Base-by-base conservation (phyloP, 2,329 filamentous ascomycete genomes). In the Thermomyces lanuginosus region DNA sequence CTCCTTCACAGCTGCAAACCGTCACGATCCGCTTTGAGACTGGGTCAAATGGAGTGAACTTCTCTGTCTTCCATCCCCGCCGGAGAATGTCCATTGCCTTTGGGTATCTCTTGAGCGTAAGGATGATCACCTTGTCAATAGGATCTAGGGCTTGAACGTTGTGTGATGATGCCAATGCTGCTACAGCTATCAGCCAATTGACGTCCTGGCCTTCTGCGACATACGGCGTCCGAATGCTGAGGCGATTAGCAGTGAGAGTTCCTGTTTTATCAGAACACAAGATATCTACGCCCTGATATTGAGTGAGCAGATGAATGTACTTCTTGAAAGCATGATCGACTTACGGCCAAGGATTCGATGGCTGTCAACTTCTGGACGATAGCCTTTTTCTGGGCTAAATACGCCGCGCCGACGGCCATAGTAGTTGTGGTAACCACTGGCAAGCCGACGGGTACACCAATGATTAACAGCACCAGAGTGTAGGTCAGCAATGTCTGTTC, bases 141-240 rank as follows among this genome's bases (percentile, higher is more conserved):
- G 76, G 76, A 48, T 82, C 76, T 30, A 82, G 65, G 20, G 74
- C 75, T 55, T 77, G 75, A 52, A 78, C 66, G 53, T 81, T 82
- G 58, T 82, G 76, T 17, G 76, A 81, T 21, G 75, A 80, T 26
- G 76, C 76, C 12, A 82, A 64, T 31, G 73, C 76, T 32, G 76
- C 76, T 35, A 78, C 76, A 29, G 76, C 75, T 70, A 82, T 81
- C 73, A 82, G 79, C 75, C 76, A 82, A 59, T 81, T 76, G 46
- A 80, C 66, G 48, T 81, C 76, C 41, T 79, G 69, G 29, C 76
- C 77, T 52, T 81, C 76, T 21, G 74, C 70, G 23, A 81, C 75
- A 51, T 74, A 82, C 2, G 77, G 76, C 42, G 81, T 76, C 39
- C 76, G 74, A 42, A 82, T 77, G 43, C 70, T 76, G 33, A 82